Evolutionary conservation across 2,329 filamentous ascomycete genomes (phyloP).

Genomic region (Colletotrichum sp.): DNA sequence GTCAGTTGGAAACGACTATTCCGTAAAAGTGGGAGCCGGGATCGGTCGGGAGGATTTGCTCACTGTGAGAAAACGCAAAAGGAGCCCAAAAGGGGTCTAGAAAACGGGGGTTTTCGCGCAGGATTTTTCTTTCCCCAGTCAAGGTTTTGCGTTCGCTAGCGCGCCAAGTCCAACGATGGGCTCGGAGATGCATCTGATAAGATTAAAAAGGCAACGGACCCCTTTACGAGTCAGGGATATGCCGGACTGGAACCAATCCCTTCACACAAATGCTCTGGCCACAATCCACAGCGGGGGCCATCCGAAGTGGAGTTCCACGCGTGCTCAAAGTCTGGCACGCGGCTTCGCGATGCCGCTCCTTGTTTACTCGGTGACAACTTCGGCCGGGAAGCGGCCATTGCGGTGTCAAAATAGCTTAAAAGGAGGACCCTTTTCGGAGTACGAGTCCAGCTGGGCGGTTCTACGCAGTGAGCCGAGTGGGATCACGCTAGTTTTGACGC

Average conservation of each 20-base stretch:
- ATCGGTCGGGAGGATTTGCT: neutral
- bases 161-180: constrained; percentile 2
- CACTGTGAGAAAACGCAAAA: neutral
- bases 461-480: neutral
- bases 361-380: neutral
- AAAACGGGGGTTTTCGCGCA: neutral
- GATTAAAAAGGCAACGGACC: neutral
- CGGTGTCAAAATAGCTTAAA: neutral
- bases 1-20: neutral
- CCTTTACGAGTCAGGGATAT: constrained; percentile 7
- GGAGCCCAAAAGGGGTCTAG: neutral
- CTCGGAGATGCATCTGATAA: constrained; percentile 19
- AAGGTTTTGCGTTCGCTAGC: neutral
- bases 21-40: neutral
- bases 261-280: neutral
- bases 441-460: neutral
- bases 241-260: neutral
- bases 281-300: constrained; percentile 3
- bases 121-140: neutral
- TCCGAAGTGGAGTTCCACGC: constrained; percentile 11
- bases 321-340: neutral
- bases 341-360: neutral
- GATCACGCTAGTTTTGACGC: neutral
- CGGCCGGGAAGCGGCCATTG: neutral
- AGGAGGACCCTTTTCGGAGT: neutral